These are phyloP conservation scores for Lasiodiplodia sp. DNA, from an alignment of 2,329 filamentous ascomycete genomes.

Conservation along the genomic window DNA sequence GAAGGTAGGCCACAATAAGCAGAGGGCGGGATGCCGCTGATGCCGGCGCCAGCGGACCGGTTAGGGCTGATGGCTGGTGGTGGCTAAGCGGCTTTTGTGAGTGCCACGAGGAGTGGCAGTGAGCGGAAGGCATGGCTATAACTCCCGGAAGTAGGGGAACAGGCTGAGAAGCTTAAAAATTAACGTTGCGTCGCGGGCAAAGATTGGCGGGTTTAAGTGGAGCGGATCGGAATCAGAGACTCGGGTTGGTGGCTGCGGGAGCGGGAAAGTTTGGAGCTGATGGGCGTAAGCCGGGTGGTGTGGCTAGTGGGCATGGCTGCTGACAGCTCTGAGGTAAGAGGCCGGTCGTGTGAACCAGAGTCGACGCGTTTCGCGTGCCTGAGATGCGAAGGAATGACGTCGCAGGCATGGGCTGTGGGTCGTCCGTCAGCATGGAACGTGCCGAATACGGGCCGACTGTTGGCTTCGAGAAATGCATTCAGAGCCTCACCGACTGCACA, in stretches of 20 bases:
- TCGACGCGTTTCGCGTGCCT: background rate
- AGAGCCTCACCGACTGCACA: background rate
- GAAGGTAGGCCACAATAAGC: slow-evolving; percentile 1
- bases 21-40: background rate
- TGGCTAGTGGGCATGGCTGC: slow-evolving; percentile 17
- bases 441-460: background rate
- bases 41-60: background rate
- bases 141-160: background rate
- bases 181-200: background rate
- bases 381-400: background rate
- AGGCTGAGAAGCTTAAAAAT: slow-evolving; percentile 12
- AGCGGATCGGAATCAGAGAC: background rate
- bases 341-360: background rate
- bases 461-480: background rate
- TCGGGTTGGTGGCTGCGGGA: slow-evolving; percentile 15
- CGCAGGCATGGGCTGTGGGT: slow-evolving; percentile 2
- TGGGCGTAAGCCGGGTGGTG: slow-evolving; percentile 5
- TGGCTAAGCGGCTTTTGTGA: background rate
- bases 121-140: background rate
- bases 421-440: slow-evolving; percentile 13
- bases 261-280: background rate
- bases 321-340: slow-evolving; percentile 22
- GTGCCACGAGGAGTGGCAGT: slow-evolving; percentile 17
- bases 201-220: slow-evolving; percentile 2
- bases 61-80: slow-evolving; percentile 6